Base-by-base conservation (phyloP, 225 moss, liverwort and hornwort species). In the Asterella californica region DNA sequence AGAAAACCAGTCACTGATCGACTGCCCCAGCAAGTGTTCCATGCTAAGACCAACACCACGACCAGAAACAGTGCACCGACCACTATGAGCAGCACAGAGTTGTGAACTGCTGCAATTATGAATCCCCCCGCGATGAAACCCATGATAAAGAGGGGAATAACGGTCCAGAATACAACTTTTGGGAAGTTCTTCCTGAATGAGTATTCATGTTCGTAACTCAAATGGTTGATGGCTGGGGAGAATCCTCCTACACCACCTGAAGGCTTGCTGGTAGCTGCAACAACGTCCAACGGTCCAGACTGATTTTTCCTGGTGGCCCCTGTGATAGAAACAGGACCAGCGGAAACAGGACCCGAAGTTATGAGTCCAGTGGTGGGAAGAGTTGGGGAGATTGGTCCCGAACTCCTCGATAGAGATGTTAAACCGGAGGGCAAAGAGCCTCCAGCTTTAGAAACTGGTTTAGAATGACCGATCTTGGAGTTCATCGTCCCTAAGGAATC, bases 121-220 rank as follows among this genome's bases (percentile, higher is more conserved):
- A 94, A 96, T 0, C 88, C 91, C 19, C 96, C 96, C 0, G 94
- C 94, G 6, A 90, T 89, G 33, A 96, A 94, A 0, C 96, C 96
- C 61, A 94, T 91, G 22, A 94, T 84, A 59, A 96, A 96, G 22
- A 94, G 70, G 10, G 92, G 91, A 15, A 90, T 81, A 10, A 96
- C 84, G 0, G 93, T 92, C 73, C 90, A 92, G 37, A 94, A 18
- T 33, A 94, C 84, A 42, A 93, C 84, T 30, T 86, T 89, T 11
- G 96, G 96, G 49, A 93, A 91, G 66, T 83, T 86, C 53, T 80
- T 90, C 46, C 82, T 52, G 22, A 93, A 91, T 0, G 89, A 88
- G 68, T 81, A 90, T 10, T 83, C 88, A 7, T 82, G 88, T 10
- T 83, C 87, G 64, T 82, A 85, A 89, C 79, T 89, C 78, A 96